Percentiles rank a stretch among this genome's conserved stretches.
Conservation (phyloP, 208 protist genomes). For the Trypanosoma melophagium region DNA sequence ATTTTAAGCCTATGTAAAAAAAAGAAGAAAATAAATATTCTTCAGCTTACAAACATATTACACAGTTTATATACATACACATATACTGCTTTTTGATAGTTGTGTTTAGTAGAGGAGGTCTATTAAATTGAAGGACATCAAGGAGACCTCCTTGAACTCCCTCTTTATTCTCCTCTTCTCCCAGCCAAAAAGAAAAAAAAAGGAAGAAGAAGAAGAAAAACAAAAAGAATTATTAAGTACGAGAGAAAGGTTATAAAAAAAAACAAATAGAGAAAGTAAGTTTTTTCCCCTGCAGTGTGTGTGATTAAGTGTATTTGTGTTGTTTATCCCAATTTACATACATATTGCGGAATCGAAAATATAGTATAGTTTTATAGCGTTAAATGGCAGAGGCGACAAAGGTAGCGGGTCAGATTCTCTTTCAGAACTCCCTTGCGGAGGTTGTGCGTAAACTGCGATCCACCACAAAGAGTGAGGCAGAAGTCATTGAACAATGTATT, state of each 20-base stretch:
- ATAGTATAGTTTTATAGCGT: neutral
- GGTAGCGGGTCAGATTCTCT: constrained; percentile 59
- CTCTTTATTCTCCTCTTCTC: too few relatives aligned
- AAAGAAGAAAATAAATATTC: neutral
- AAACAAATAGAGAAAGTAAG: too few relatives aligned
- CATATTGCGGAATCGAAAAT: neutral
- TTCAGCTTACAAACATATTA: too few relatives aligned
- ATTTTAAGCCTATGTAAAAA: neutral
- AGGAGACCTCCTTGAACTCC: too few relatives aligned
- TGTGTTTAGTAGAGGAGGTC: too few relatives aligned
- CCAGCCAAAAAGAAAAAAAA: neutral
- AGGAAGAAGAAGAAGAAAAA: neutral
- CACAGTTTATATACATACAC: too few relatives aligned
- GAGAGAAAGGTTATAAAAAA: too few relatives aligned
- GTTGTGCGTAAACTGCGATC: constrained; percentile 94
- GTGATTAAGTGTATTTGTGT: neutral
- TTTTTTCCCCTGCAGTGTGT: too few relatives aligned
- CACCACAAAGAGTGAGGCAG: constrained; percentile 88
- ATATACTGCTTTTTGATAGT: too few relatives aligned
- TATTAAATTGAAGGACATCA: too few relatives aligned
- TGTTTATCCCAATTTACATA: neutral
- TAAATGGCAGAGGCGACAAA: constrained; percentile 37
- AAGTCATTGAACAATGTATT: constrained; percentile 91
- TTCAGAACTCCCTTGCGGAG: constrained; percentile 90
- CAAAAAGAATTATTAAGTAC: neutral